Evolutionary conservation across 495 filamentous ascomycete species (phyloP), one percentile per base, ranked within the genome.

Genomic region (Lasiosphaeriaceae sp.): DNA sequence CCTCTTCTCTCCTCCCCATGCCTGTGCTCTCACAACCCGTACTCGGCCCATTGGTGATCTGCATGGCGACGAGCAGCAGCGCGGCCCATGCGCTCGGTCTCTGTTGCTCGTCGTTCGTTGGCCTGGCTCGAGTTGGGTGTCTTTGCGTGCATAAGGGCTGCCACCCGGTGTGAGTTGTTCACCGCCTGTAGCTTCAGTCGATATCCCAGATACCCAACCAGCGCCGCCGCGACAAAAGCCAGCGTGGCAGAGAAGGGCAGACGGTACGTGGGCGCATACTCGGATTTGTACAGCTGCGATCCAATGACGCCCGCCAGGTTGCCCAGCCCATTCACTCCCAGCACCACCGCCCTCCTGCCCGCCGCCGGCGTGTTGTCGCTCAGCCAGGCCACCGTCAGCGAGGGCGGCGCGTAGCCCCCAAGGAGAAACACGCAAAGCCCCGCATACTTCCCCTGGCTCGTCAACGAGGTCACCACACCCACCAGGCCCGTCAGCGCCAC

Each of bases 241-340:
- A 80, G 50, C 3, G 80, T 82, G 11, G 71, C 70, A 23, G 62
- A 65, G 20, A 83, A 72, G 0, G 81, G 77, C 0, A 61, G 49
- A 22, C 52, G 23, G 48, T 60, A 64, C 17, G 4, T 22, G 60
- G 79, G 79, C 34, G 60, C 68, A 48, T 73, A 77, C 47, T 69
- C 58, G 0, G 68, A 55, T 6, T 59, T 60, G 64, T 78, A 84
- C 0, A 85, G 61, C 43, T 73, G 56, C 5, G 74, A 67, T 11
- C 70, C 70, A 45, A 84, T 61, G 7, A 84, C 69, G 22, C 82
- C 82, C 0, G 82, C 82, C 7, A 84, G 63, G 50, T 85, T 85
- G 2, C 82, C 82, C 73, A 74, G 84, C 9, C 83, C 83, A 55
- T 84, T 85, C 55, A 85, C 76, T 1, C 82, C 82, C 22, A 85